Conservation (phyloP, 1,139 yeast species). For the Diutina pseudorugosa region DNA sequence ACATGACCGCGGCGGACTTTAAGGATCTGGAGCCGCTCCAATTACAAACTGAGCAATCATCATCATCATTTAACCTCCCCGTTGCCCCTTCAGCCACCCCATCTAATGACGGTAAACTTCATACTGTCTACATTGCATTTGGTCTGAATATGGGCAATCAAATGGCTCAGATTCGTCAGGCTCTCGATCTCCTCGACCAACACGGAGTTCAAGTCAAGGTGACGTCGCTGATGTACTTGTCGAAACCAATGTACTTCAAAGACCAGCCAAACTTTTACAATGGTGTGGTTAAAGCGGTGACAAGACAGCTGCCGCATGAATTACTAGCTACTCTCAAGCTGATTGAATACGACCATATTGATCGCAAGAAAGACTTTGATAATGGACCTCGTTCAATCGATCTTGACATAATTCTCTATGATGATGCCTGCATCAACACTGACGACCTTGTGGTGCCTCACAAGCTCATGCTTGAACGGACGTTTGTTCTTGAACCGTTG, state of each 20-base stretch:
- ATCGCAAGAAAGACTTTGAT: conserved; percentile 66
- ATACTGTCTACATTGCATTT: conserved; percentile 67
- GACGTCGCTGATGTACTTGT: conserved; percentile 72
- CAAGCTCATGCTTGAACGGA: conserved; percentile 73
- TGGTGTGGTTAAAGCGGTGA: conserved; percentile 53
- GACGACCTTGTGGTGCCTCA: conserved; percentile 70
- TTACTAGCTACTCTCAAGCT: conserved; percentile 51
- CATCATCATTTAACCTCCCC: conserved; percentile 23
- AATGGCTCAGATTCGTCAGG: conserved; percentile 43
- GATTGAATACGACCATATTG: conserved; percentile 62
- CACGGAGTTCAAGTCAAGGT: conserved; percentile 36
- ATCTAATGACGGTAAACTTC: conserved; percentile 12
- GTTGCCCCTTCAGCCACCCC: conserved; percentile 12
- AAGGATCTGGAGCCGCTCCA: conserved; percentile 9
- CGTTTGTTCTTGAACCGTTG: conserved; percentile 82
- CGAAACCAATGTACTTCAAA: conserved; percentile 83
- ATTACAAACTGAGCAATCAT: neutral
- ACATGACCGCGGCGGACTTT: conserved; percentile 18
- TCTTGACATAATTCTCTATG: conserved; percentile 72
- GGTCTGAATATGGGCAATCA: conserved; percentile 83
- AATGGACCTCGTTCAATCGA: conserved; percentile 92
- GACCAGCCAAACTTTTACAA: conserved; percentile 79
- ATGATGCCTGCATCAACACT: conserved; percentile 41
- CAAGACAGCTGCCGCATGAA: conserved; percentile 47
- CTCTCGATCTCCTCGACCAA: conserved; percentile 36